phyloP scores from a whole-genome alignment of 345 rosid species.

The Carallia pectinifolia region DNA sequence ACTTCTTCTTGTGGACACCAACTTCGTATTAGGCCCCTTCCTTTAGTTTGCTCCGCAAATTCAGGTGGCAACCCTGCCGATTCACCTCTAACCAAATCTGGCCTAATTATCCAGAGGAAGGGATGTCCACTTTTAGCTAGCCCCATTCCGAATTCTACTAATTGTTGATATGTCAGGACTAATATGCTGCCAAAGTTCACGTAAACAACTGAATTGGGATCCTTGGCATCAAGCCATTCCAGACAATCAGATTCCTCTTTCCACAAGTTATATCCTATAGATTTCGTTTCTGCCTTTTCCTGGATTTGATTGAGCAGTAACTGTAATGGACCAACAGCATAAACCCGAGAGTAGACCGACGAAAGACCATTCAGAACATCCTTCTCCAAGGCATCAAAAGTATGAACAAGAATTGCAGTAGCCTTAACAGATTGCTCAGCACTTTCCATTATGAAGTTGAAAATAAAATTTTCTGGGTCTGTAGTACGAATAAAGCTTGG shows the following conservation, averaged over 20 bases:
- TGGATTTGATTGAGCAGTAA: not conserved
- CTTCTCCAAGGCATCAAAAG: constrained; percentile 2
- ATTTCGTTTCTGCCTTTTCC: not conserved
- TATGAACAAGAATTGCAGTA: not conserved
- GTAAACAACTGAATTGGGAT: not conserved
- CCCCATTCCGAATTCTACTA: constrained; percentile 12
- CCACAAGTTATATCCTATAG: constrained; percentile 6
- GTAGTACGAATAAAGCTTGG: not conserved
- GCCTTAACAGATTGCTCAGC: not conserved
- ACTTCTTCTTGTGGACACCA: constrained; percentile 4
- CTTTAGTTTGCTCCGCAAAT: not conserved
- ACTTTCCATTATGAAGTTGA: not conserved
- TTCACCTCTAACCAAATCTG: not conserved
- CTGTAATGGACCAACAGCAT: constrained; percentile 6
- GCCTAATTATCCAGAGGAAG: constrained; percentile 12
- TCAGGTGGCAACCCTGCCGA: not conserved
- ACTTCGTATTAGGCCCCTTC: not conserved
- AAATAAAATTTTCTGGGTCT: not conserved
- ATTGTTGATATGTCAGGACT: not conserved
- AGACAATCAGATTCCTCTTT: constrained; percentile 6
- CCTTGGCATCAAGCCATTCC: constrained; percentile 3
- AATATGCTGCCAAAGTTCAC: constrained; percentile 10
- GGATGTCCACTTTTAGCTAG: constrained; percentile 1
- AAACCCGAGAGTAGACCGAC: not conserved
- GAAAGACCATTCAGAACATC: not conserved